Evolutionary conservation across 345 rosid species (phyloP).

Genomic region (Eucalyptus globulus): DNA sequence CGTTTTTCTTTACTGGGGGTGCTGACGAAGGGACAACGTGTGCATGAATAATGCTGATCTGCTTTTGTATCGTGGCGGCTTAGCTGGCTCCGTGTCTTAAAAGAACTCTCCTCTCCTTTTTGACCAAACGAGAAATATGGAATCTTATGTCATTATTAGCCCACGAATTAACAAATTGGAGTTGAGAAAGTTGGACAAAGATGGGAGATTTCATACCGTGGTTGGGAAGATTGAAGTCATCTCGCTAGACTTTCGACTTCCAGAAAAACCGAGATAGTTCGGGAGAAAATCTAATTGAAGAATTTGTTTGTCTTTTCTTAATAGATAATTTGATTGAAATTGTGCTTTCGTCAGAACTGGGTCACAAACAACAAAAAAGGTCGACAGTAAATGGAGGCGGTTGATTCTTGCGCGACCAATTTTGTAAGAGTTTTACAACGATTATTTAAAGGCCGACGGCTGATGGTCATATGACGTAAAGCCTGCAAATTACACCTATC

Average conservation of each 20-base stretch:
- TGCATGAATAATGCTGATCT: background rate
- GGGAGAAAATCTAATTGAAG: background rate
- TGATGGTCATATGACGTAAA: background rate
- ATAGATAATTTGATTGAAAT: background rate
- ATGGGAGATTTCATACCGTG: background rate
- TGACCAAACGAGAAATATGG: background rate
- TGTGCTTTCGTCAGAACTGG: background rate
- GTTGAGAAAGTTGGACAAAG: background rate
- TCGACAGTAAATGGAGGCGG: background rate
- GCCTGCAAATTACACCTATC: background rate
- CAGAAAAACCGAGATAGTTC: background rate
- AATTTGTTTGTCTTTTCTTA: background rate
- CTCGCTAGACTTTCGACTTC: background rate
- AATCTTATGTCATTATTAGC: background rate
- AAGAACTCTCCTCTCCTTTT: background rate
- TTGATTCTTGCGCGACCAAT: background rate
- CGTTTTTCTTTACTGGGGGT: background rate
- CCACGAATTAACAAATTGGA: background rate
- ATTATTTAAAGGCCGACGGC: background rate
- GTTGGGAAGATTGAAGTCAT: background rate
- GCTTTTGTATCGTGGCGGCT: background rate
- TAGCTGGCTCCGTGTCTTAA: background rate
- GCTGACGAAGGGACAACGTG: background rate
- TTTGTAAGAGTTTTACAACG: background rate
- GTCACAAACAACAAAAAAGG: background rate